These are phyloP conservation scores for Alternaria brassicae DNA, from an alignment of 2,329 filamentous ascomycete genomes.

Conservation along the genomic window DNA sequence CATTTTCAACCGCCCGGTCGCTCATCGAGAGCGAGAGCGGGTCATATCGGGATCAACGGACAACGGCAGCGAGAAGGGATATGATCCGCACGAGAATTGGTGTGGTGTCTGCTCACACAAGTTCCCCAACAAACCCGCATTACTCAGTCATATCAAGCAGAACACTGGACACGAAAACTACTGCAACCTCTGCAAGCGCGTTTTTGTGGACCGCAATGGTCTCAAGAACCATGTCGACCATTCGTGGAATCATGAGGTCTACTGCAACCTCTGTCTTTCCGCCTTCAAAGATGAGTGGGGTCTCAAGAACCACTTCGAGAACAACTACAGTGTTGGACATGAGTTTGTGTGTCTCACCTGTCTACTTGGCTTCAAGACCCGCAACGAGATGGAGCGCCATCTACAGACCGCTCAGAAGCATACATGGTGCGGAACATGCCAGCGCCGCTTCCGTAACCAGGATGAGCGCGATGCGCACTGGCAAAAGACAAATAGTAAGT, in stretches of 20 bases:
- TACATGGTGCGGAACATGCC: conserved; percentile 39
- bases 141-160: conserved; percentile 39
- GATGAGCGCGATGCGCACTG: conserved; percentile 45
- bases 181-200: conserved; percentile 46
- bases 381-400: conserved; percentile 33
- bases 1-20: background rate
- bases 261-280: conserved; percentile 46
- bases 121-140: conserved; percentile 31
- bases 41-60: conserved; percentile 14
- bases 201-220: conserved; percentile 46
- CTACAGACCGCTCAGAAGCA: conserved; percentile 36
- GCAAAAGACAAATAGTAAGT: conserved; percentile 36
- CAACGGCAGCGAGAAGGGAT: conserved; percentile 17
- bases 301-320: conserved; percentile 45
- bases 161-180: conserved; percentile 38
- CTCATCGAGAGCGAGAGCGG: conserved; percentile 11
- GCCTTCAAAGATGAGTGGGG: conserved; percentile 44
- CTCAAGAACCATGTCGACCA: conserved; percentile 47
- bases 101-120: conserved; percentile 41
- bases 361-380: conserved; percentile 34
- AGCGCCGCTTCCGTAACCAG: conserved; percentile 38
- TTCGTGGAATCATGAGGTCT: conserved; percentile 34
- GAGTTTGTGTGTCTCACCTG: conserved; percentile 40
- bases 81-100: conserved; percentile 39
- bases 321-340: conserved; percentile 39